Evolutionary conservation across 164 flowering plant genomes (phyloP), one percentile per base, ranked within the genome.

Genomic region (Malania oleifera): DNA sequence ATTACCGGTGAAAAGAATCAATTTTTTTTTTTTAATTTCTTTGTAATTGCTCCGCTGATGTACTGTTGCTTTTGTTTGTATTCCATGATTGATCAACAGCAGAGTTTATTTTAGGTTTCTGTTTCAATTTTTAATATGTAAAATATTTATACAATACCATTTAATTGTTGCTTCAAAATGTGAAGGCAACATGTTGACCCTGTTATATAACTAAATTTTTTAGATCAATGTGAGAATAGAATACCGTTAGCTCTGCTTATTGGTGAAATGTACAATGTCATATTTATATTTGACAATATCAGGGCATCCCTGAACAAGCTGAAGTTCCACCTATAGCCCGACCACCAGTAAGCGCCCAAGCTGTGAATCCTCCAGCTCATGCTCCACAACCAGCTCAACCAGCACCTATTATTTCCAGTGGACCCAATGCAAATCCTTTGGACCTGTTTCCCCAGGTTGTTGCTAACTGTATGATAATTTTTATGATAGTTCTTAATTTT

Each of bases 291-390:
- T 47, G n/a, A 5, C 28, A 1, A 3, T 65, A 18, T 46, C 52
- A 93, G 98, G 98, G 97, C 35, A 88, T 93, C 15, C 97, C 98
- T 51, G 92, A 78, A 67, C 89, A 81, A 79, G 78, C 89, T 62
- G 95, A 86, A 65, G 80, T 63, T 67, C 91, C 93, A 35, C 80
- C 83, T 50, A 80, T 70, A 7, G 70, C 82, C 27, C 80, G 69
- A 27, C 67, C 72, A 1, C 83, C 88, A 66, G 62, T 65, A 2
- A 54, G 57, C 54, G 87, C 54, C 41, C 84, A 70, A 72, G 68
- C 79, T 66, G 71, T 65, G 17, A 77, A 64, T 41, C 75, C 84
- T 55, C 71, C 78, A 23, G 66, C 70, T 7, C 82, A 71, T 38
- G 75, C 84, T 67, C 75, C 76, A 44, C 91, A 73, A 63, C 68